Evolutionary conservation across 108 stramenopile genomes (phyloP), one percentile per base, ranked within the genome.

Genomic region (Parietichytrium sp.): DNA sequence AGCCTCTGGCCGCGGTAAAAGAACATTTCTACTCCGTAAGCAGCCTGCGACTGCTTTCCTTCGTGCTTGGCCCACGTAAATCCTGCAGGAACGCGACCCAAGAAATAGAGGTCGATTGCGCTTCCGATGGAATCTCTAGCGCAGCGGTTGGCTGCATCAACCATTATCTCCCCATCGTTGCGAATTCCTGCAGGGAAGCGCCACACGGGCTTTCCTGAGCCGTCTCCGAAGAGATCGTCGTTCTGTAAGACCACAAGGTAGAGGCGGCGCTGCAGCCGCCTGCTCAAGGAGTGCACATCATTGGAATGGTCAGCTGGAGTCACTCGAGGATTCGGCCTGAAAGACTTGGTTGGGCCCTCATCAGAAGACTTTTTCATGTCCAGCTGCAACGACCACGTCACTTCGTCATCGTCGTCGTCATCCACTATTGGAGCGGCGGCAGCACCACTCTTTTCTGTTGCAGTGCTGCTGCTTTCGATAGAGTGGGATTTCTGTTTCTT

Each of bases 181-280:
- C 61, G 61, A 6, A 72, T 10, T 10, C 61, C 61, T n/a, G 2
- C 36, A 6, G 61, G 61, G 3, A 18, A 72, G 15, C 61, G 36
- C 61, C 61, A 72, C 15, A 72, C 61, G 8, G 61, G 61, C 42
- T 72, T 42, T n/a, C 61, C 61, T 33, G 36, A 45, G 15, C 38
- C 38, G 33, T 72, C 20, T n/a, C n/a, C n/a, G n/a, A n/a, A n/a
- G n/a, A n/a, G n/a, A 33, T 31, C 61, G 23, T 33, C 38, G 3
- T 72, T 25, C 10, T 13, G 29, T 15, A 72, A 33, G 10, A 45
- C 45, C 38, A 72, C 61, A 33, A 72, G 45, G 61, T 72, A 42
- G n/a, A 72, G 61, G 6, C 61, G 61, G 61, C 61, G 61, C 20
- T 72, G 61, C 38, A 72, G 61, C 33, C 61, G 36, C 61, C 61